Evolutionary conservation across 352 stramenopile species (phyloP).

Genomic region (Globisporangium abappressorium): DNA sequence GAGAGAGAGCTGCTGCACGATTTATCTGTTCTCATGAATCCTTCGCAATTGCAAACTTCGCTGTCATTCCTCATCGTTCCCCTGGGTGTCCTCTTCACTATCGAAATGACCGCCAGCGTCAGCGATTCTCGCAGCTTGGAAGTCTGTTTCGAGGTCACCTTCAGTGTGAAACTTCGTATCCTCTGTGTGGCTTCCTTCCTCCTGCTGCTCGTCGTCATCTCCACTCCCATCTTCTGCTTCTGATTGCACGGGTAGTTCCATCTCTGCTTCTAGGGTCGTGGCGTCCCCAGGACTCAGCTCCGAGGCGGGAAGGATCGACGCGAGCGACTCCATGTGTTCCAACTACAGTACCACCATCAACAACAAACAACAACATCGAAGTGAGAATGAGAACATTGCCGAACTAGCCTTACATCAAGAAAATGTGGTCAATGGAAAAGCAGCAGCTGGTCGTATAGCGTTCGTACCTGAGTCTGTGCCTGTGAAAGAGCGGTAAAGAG

Average conservation of each 20-base stretch:
- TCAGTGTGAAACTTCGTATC: conserved; percentile 6
- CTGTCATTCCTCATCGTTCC: not conserved
- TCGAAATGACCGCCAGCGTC: not conserved
- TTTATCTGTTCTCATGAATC: not conserved
- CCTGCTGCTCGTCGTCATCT: conserved; percentile 1
- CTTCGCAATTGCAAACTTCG: not conserved
- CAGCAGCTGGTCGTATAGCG: not conserved
- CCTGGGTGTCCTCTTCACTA: not conserved
- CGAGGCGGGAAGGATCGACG: conserved; percentile 30
- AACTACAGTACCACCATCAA: conserved; percentile 21
- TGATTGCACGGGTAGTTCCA: not conserved
- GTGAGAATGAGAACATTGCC: not conserved
- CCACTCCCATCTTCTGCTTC: not conserved
- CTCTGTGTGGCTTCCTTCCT: conserved; percentile 6
- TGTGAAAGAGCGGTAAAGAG: conserved; percentile 58
- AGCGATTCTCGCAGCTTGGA: not conserved
- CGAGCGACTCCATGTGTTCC: conserved; percentile 50
- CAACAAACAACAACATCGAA: not conserved
- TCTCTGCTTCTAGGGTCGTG: not conserved
- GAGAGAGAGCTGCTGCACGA: not conserved
- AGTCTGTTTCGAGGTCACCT: not conserved
- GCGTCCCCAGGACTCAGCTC: conserved; percentile 10
- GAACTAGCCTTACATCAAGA: not conserved
- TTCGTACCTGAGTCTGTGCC: conserved; percentile 48
- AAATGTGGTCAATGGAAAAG: not conserved